Conservation (phyloP, 208 protist genomes). For the Herpetomonas tarakana region DNA sequence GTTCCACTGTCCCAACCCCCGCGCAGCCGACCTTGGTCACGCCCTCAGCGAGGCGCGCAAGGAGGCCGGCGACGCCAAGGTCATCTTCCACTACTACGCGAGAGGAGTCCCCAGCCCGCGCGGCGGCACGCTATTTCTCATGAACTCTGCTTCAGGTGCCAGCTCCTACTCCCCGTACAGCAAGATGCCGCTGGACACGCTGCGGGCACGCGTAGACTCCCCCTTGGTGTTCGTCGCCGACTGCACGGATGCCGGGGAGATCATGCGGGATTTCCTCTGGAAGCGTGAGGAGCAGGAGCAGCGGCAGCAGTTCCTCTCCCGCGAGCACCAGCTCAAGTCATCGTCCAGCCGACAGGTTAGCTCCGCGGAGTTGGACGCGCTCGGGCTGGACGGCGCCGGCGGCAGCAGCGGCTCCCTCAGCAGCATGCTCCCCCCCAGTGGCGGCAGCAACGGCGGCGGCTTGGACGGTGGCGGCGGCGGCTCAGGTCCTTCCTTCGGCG, state of each 20-base stretch:
- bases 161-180: slow-evolving; percentile 23
- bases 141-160: slow-evolving; percentile 21
- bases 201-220: slow-evolving; percentile 54
- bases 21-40: slow-evolving; percentile 50
- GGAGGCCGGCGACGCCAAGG: slow-evolving; percentile 57
- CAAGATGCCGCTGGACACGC: slow-evolving; percentile 51
- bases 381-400: slow-evolving; percentile 8
- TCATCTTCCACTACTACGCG: slow-evolving; percentile 83
- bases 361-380: slow-evolving; percentile 21
- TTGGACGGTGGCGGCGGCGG: slow-evolving; percentile 7
- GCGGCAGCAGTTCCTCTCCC: slow-evolving; percentile 44
- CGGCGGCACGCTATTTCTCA: slow-evolving; percentile 45
- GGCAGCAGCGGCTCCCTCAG: background rate
- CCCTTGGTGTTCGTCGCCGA: slow-evolving; percentile 85
- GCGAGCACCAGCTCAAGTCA: slow-evolving; percentile 37
- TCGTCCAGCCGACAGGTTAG: slow-evolving; percentile 32
- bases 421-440: slow-evolving; percentile 5
- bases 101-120: slow-evolving; percentile 60
- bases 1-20: slow-evolving; percentile 47
- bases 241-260: slow-evolving; percentile 64
- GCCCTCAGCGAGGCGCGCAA: slow-evolving; percentile 58
- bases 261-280: slow-evolving; percentile 60
- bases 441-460: slow-evolving; percentile 19
- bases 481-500: background rate
- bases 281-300: slow-evolving; percentile 61